A percentile compares a stretch with the other conserved stretches of the same genome.
Conservation (phyloP, 257 asterid genomes). For the Apocynum venetum region DNA sequence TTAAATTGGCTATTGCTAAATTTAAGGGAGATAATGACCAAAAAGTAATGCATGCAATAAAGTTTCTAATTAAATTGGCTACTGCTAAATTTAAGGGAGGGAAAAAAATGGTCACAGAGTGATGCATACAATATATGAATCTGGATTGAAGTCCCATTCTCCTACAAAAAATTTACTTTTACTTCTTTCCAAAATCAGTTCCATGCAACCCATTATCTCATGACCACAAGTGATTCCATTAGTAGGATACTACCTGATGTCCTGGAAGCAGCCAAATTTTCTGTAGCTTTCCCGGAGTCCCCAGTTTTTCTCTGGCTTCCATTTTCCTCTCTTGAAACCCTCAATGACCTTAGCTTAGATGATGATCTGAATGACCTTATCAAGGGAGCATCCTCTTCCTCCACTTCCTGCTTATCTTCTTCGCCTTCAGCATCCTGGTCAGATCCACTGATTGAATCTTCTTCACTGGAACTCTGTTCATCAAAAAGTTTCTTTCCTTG, state of each 20-base stretch:
- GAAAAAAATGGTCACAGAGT: not conserved
- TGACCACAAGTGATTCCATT: not conserved
- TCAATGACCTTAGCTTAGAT: constrained; percentile 67
- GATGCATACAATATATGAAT: not conserved
- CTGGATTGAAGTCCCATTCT: not conserved
- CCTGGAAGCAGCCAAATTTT: constrained; percentile 53
- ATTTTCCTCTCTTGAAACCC: constrained; percentile 47
- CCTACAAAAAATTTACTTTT: not conserved
- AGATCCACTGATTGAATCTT: constrained; percentile 80
- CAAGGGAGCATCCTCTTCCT: constrained; percentile 60
- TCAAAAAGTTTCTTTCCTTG: constrained; percentile 80
- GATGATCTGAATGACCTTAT: constrained; percentile 58
- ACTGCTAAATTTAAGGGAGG: not conserved
- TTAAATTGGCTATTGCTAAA: not conserved
- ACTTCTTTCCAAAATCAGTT: not conserved
- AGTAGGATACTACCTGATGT: constrained; percentile 45
- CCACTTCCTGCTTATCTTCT: constrained; percentile 54
- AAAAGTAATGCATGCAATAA: not conserved
- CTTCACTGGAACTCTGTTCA: constrained; percentile 72
- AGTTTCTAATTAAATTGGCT: not conserved
- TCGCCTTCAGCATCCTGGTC: constrained; percentile 60
- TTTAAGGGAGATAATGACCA: not conserved
- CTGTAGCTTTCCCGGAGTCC: constrained; percentile 42
- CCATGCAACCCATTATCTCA: not conserved
- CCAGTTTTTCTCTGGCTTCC: constrained; percentile 33